A percentile compares a stretch with the other conserved stretches of the same genome.
Evolutionary conservation across 805 yeast species (phyloP).

Genomic region (Metschnikowia orientalis): DNA sequence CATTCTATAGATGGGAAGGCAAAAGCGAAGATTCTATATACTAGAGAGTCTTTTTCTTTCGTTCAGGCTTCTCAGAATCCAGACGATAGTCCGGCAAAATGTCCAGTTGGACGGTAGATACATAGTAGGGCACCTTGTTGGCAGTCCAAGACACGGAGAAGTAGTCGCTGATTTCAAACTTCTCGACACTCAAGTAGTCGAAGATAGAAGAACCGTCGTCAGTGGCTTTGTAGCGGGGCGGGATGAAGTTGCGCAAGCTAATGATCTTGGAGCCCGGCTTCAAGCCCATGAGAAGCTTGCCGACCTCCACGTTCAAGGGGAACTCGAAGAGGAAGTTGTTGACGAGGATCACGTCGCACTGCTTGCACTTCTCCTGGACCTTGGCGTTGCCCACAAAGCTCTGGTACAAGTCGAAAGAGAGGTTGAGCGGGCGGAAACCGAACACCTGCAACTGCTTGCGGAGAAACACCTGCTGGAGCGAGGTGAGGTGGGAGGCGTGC

Average conservation of each 20-base stretch:
- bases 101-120: slow-evolving; percentile 57
- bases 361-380: slow-evolving; percentile 51
- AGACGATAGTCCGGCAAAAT: slow-evolving; percentile 34
- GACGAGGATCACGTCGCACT: slow-evolving; percentile 68
- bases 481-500: slow-evolving; percentile 68
- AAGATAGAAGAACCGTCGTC: slow-evolving; percentile 52
- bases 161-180: slow-evolving; percentile 54
- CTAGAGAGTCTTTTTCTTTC: background rate
- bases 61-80: background rate
- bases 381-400: slow-evolving; percentile 65
- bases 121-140: slow-evolving; percentile 73
- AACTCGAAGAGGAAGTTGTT: slow-evolving; percentile 84
- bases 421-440: slow-evolving; percentile 58
- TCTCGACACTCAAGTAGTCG: slow-evolving; percentile 60
- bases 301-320: slow-evolving; percentile 63
- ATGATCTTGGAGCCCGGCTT: slow-evolving; percentile 75
- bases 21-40: background rate
- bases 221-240: slow-evolving; percentile 66
- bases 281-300: slow-evolving; percentile 57
- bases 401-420: slow-evolving; percentile 56
- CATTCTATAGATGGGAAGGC: background rate
- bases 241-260: slow-evolving; percentile 73
- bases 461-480: slow-evolving; percentile 55
- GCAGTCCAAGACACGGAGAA: slow-evolving; percentile 89
- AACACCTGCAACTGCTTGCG: slow-evolving; percentile 52